Conservation (phyloP, 768 basidiomycete genomes). For the Daedaleopsis sinensis region DNA sequence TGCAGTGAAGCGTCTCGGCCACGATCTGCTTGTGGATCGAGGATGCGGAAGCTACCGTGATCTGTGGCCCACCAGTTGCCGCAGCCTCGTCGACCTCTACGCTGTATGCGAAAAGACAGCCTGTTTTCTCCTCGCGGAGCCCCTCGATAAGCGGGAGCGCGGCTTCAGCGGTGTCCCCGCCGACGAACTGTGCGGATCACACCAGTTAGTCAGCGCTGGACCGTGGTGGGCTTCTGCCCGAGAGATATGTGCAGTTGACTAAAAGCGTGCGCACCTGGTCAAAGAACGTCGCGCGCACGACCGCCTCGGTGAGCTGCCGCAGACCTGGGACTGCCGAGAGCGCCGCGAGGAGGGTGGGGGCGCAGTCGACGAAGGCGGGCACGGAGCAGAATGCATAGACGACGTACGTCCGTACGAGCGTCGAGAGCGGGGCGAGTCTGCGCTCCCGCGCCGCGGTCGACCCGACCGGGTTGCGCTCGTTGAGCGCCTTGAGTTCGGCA, state of each 20-base stretch:
- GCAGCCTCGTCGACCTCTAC: conserved; percentile 78
- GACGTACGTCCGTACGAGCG: conserved; percentile 70
- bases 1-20: conserved; percentile 72
- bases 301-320: conserved; percentile 60
- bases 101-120: conserved; percentile 79
- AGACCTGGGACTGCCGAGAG: conserved; percentile 62
- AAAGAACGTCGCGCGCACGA: conserved; percentile 85
- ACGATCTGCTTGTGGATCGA: conserved; percentile 64
- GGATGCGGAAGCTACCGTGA: conserved; percentile 20
- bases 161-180: conserved; percentile 78
- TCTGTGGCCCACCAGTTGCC: conserved; percentile 36
- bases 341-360: conserved; percentile 65
- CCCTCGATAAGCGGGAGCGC: conserved; percentile 64
- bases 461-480: conserved; percentile 5
- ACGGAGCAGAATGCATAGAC: conserved; percentile 84
- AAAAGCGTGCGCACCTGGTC: conserved; percentile 58
- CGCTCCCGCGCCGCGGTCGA: conserved; percentile 7
- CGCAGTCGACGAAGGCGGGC: conserved; percentile 73
- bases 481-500: conserved; percentile 22
- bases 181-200: conserved; percentile 67
- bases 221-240: no score
- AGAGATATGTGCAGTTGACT: no score
- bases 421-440: conserved; percentile 23
- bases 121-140: conserved; percentile 71
- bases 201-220: not conserved